Percentiles rank a stretch among this genome's conserved stretches.
These are phyloP conservation scores for Lasiosphaeria miniovina DNA, from an alignment of 495 filamentous ascomycete species.

Conservation along the genomic window DNA sequence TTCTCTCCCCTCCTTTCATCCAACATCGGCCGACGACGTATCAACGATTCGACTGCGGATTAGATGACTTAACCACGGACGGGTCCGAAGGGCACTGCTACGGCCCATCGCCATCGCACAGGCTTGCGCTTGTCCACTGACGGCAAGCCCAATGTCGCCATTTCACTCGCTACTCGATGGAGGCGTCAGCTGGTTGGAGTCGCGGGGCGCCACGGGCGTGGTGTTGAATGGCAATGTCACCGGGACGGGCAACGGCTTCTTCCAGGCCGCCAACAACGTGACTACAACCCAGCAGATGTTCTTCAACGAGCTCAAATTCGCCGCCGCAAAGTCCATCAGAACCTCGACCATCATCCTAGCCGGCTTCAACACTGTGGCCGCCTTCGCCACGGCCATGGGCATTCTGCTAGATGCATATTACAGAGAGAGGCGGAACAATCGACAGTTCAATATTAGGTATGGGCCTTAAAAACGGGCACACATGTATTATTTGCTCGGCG, in stretches of 20 bases:
- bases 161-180: constrained; percentile 28
- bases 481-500: background rate
- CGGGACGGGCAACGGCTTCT: constrained; percentile 26
- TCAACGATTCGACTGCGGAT: constrained; percentile 33
- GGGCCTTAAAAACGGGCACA: background rate
- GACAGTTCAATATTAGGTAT: constrained; percentile 30
- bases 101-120: constrained; percentile 47
- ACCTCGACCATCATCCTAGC: constrained; percentile 49
- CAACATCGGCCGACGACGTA: constrained; percentile 30
- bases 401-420: constrained; percentile 44
- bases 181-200: constrained; percentile 38
- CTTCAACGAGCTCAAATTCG: constrained; percentile 42
- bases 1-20: constrained; percentile 28
- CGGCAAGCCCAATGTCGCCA: constrained; percentile 34
- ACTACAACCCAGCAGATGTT: constrained; percentile 29
- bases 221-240: constrained; percentile 16
- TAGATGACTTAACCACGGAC: constrained; percentile 49
- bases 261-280: constrained; percentile 36
- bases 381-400: constrained; percentile 43
- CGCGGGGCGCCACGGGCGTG: constrained; percentile 36
- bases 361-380: constrained; percentile 46
- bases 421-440: constrained; percentile 34
- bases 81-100: constrained; percentile 34
- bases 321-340: constrained; percentile 45
- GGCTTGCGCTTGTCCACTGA: constrained; percentile 25